These are phyloP conservation scores for Candida methanosorbosa DNA, from an alignment of 805 yeast genomes.

Conservation along the genomic window DNA sequence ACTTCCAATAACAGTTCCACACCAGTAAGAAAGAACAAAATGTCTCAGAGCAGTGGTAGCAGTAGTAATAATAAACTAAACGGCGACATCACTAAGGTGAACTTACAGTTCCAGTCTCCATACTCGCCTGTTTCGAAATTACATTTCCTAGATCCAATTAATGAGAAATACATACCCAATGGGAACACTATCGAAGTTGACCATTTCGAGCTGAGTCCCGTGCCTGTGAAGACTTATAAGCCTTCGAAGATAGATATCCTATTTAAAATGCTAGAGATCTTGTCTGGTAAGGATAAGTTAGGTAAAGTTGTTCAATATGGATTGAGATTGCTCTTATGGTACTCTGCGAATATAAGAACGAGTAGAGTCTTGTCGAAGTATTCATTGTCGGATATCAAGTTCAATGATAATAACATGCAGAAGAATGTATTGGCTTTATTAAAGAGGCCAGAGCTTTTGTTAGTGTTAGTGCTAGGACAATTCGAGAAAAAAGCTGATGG, in stretches of 20 bases:
- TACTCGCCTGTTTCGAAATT: neutral
- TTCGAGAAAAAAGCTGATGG: conserved; percentile 33
- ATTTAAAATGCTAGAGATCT: conserved; percentile 41
- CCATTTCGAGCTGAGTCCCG: neutral
- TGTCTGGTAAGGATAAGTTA: conserved; percentile 65
- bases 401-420: conserved; percentile 15
- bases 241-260: conserved; percentile 19
- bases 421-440: conserved; percentile 16
- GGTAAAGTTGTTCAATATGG: conserved; percentile 57
- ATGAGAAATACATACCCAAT: conserved; percentile 2
- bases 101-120: neutral
- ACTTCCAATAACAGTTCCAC: neutral
- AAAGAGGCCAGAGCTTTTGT: conserved; percentile 19
- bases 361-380: conserved; percentile 8
- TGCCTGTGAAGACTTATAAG: neutral
- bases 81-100: neutral
- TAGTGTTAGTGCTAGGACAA: conserved; percentile 29
- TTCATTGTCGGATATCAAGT: conserved; percentile 10
- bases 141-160: conserved; percentile 1
- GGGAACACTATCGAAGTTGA: neutral
- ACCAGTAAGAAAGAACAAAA: neutral
- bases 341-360: conserved; percentile 32
- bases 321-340: conserved; percentile 41
- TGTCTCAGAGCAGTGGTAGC: neutral
- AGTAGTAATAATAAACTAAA: neutral